phyloP scores from a whole-genome alignment of 1,284 basidiomycete species.

The Meira miltonrushii region DNA sequence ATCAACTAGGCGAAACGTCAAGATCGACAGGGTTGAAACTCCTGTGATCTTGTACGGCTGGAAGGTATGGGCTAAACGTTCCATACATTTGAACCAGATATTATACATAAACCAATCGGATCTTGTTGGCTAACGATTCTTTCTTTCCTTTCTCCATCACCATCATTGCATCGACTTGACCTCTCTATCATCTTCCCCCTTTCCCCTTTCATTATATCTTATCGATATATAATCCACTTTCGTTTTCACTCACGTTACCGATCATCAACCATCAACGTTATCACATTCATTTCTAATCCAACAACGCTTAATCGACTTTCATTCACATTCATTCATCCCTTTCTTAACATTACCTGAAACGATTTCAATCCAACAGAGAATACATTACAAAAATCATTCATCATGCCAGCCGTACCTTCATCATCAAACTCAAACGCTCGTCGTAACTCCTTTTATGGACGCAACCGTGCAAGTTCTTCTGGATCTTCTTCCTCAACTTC shows the following conservation, averaged over 20 bases:
- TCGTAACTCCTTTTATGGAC: conserved; percentile 7
- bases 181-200: not conserved
- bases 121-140: not conserved
- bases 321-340: not conserved
- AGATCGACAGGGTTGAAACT: too few species aligned
- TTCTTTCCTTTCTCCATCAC: not conserved
- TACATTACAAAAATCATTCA: not conserved
- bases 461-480: not conserved
- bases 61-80: too few species aligned
- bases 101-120: not conserved
- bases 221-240: not conserved
- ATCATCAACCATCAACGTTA: not conserved
- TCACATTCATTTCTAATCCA: not conserved
- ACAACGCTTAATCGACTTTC: not conserved
- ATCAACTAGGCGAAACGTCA: too few species aligned
- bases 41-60: too few species aligned
- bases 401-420: conserved; percentile 3
- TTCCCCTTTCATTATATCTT: not conserved
- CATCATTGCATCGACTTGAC: not conserved
- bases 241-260: not conserved
- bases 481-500: not conserved
- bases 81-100: not conserved
- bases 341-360: not conserved
- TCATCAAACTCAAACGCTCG: not conserved
- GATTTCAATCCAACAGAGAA: not conserved